A percentile compares a stretch with the other conserved stretches of the same genome.
phyloP scores from a whole-genome alignment of 2,329 filamentous ascomycete species.

The Lachnum nothofagi region DNA sequence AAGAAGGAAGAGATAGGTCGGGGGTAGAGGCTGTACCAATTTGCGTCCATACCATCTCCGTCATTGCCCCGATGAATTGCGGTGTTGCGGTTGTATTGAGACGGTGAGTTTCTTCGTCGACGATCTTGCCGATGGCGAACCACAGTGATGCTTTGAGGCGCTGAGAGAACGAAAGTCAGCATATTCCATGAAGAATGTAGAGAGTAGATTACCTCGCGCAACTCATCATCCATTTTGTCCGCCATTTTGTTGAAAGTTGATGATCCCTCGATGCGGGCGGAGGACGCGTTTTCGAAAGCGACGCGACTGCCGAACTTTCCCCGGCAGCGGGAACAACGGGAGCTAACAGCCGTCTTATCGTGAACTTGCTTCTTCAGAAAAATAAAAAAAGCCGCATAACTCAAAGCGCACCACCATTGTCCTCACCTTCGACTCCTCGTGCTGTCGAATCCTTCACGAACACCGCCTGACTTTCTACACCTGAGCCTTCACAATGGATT shows the following conservation, averaged over 20 bases:
- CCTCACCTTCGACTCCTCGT: neutral
- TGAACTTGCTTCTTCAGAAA: neutral
- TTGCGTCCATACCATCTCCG: conserved; percentile 82
- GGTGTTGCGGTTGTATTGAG: conserved; percentile 80
- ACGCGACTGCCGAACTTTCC: too few species aligned
- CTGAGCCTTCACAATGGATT: conserved; percentile 2
- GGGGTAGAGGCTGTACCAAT: conserved; percentile 54
- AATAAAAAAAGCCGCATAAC: conserved; percentile 2
- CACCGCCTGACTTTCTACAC: neutral
- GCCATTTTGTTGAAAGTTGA: conserved; percentile 12
- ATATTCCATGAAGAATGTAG: neutral
- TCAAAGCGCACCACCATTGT: neutral
- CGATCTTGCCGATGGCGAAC: conserved; percentile 78
- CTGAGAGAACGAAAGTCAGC: conserved; percentile 39
- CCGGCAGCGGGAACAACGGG: too few species aligned
- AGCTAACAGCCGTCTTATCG: too few species aligned
- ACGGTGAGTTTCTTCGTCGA: conserved; percentile 74
- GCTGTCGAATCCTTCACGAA: neutral
- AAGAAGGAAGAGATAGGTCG: neutral
- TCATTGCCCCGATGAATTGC: conserved; percentile 81
- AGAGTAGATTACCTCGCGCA: conserved; percentile 16
- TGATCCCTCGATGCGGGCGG: too few species aligned
- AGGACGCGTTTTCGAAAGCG: too few species aligned
- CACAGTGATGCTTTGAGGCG: conserved; percentile 80
- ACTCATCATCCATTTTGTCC: conserved; percentile 23